Base-by-base conservation (phyloP, 2,329 filamentous ascomycete species). In the Dendrostoma leiphaemia region DNA sequence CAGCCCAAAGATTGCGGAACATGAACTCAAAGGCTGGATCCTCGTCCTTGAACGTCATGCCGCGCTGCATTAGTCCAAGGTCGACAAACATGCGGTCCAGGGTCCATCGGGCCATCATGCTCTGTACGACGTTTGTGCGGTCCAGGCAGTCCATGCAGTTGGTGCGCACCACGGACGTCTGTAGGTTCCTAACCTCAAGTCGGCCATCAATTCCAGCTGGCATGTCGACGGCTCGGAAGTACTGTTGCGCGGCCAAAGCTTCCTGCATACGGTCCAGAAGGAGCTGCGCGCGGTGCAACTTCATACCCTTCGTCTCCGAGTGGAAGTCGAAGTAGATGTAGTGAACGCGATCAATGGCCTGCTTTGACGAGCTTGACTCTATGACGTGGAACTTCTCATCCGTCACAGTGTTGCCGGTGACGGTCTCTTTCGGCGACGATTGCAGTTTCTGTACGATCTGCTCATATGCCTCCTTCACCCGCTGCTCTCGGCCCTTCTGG, bases 121-220 rank as follows among this genome's bases (percentile, higher is more conserved):
- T 96, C 73, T 99, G 94, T 3, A 99, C 91, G 6, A 99, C 92
- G 64, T 99, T 99, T 50, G 94, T 99, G 50, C 94, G 89, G 71
- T 99, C 94, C 13, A 99, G 82, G 62, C 95, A 99, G 72, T 99
- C 94, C 94, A 99, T 99, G 75, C 94, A 99, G 71, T 99, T 99
- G 35, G 94, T 97, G 51, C 94, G 87, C 60, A 99, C 92, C 15
- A 97, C 92, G 58, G 90, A 91, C 1, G 85, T 90, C 77, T 99
- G 94, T 60, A 84, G 80, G 58, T 83, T 86, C 60, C 91, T 86
- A 31, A 91, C 83, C 63, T 97, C 93, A 12, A 97, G 79, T 17
- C 83, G 84, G 28, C 88, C 89, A 55, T 85, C 79, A 47, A 78
- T 69, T 62, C 84, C 82, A 40, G 84, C 89, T 2, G 91, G 90